Conservation (phyloP, 1,139 yeast species). For the Keqinozyma sinolaborantium region DNA sequence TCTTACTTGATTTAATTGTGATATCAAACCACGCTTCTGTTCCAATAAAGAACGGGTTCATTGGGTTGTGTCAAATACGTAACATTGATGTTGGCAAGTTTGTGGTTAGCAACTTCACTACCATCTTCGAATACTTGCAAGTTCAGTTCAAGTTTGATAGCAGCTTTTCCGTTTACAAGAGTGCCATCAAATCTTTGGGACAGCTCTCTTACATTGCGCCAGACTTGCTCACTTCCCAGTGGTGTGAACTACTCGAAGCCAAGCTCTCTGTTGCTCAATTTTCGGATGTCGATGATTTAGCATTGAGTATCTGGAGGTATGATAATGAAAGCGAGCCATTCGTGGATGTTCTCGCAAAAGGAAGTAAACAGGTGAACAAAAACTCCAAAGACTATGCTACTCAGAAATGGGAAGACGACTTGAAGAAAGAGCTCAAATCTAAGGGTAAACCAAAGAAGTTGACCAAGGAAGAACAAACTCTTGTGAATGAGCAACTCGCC, state of each 20-base stretch:
- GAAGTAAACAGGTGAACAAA: slow-evolving; percentile 42
- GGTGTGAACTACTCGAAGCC: slow-evolving; percentile 36
- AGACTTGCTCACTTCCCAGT: slow-evolving; percentile 48
- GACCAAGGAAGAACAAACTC: slow-evolving; percentile 70
- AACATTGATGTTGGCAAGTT: slow-evolving; percentile 63
- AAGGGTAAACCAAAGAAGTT: slow-evolving; percentile 54
- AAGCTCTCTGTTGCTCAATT: slow-evolving; percentile 40
- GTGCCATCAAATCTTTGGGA: slow-evolving; percentile 58
- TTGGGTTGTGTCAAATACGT: slow-evolving; percentile 61
- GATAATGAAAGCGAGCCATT: slow-evolving; percentile 44
- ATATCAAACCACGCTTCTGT: slow-evolving; percentile 49
- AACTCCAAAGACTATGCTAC: slow-evolving; percentile 83
- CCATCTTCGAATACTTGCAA: slow-evolving; percentile 24
- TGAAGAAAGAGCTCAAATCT: slow-evolving; percentile 68
- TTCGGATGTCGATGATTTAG: slow-evolving; percentile 18
- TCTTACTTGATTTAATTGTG: slow-evolving; percentile 44
- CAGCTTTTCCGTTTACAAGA: slow-evolving; percentile 22
- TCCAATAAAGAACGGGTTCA: slow-evolving; percentile 65
- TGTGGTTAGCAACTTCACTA: slow-evolving; percentile 35
- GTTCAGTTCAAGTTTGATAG: slow-evolving; percentile 3
- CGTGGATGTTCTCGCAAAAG: slow-evolving; percentile 50
- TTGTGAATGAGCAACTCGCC: slow-evolving; percentile 57
- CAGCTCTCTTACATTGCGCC: slow-evolving; percentile 72
- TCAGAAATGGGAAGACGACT: slow-evolving; percentile 83
- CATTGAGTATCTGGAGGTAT: slow-evolving; percentile 71